phyloP scores from a whole-genome alignment of 768 basidiomycete genomes.

The Lanmaoa pseudosensibilis region DNA sequence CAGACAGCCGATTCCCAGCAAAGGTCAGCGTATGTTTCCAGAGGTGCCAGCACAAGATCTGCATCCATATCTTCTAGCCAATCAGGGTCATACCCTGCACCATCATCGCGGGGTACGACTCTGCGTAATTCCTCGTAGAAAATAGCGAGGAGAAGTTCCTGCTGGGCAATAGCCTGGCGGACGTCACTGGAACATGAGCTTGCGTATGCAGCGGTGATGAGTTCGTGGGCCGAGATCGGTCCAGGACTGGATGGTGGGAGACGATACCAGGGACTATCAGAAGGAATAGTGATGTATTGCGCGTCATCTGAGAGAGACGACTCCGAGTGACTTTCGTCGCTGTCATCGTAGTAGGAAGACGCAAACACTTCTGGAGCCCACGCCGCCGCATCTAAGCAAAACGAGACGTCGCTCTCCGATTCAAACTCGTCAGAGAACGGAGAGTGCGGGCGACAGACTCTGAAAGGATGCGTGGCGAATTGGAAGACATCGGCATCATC shows the following conservation, averaged over 20 bases:
- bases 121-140: slow-evolving; percentile 33
- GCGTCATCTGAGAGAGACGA: slow-evolving; percentile 28
- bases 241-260: slow-evolving; percentile 30
- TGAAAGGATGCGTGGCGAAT: slow-evolving; percentile 23
- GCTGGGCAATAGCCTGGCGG: slow-evolving; percentile 34
- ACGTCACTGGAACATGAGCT: slow-evolving; percentile 34
- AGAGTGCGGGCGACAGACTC: slow-evolving; percentile 12
- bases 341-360: slow-evolving; percentile 18
- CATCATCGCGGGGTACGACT: slow-evolving; percentile 15
- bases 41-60: slow-evolving; percentile 30
- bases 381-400: slow-evolving; percentile 13
- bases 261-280: slow-evolving; percentile 41
- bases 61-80: slow-evolving; percentile 31
- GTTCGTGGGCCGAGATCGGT: slow-evolving; percentile 22
- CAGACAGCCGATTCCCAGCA: slow-evolving; percentile 31
- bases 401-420: slow-evolving; percentile 19
- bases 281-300: slow-evolving; percentile 42
- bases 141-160: slow-evolving; percentile 33
- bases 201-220: slow-evolving; percentile 19
- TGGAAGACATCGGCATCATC: slow-evolving; percentile 5
- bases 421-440: slow-evolving; percentile 26
- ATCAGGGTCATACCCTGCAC: slow-evolving; percentile 19
- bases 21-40: slow-evolving; percentile 29
- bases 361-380: slow-evolving; percentile 21
- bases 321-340: slow-evolving; percentile 21